Conservation (phyloP, 2,329 filamentous ascomycete species). For the Corynespora cassiicola region DNA sequence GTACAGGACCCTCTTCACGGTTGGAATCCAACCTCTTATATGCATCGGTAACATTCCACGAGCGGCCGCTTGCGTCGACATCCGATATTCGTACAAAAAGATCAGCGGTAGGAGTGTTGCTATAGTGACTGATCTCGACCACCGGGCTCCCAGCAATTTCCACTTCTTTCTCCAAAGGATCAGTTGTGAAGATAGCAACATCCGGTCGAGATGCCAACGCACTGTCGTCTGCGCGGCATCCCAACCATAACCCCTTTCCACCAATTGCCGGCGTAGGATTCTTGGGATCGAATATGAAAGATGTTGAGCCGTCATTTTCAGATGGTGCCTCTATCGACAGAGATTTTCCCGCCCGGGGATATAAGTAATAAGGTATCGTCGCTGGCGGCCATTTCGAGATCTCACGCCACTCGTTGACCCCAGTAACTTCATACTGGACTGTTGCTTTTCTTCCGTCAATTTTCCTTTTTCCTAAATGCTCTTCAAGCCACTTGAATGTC, state of each 20-base stretch:
- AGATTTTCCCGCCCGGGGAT: conserved; percentile 2
- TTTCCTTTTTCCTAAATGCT: conserved; percentile 7
- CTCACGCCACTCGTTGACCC: conserved; percentile 18
- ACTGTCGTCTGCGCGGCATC: conserved; percentile 14
- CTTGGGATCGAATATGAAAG: conserved; percentile 17
- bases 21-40: conserved; percentile 13
- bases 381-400: conserved; percentile 11
- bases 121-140: conserved; percentile 14
- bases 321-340: conserved; percentile 3
- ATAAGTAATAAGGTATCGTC: conserved; percentile 1
- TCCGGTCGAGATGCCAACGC: conserved; percentile 12
- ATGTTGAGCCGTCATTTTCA: conserved; percentile 2
- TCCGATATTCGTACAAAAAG: conserved; percentile 22
- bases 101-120: conserved; percentile 11
- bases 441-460: not conserved
- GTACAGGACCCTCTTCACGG: not conserved
- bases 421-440: conserved; percentile 22
- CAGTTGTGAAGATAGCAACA: conserved; percentile 16
- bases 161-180: conserved; percentile 8
- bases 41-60: conserved; percentile 14
- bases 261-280: conserved; percentile 19
- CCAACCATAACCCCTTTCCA: conserved; percentile 18
- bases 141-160: conserved; percentile 12
- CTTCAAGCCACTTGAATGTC: conserved; percentile 14
- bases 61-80: conserved; percentile 15